Percentiles rank a stretch among this genome's conserved stretches.
phyloP scores from a whole-genome alignment of 805 yeast genomes.

The Wickerhamia fluorescens region DNA sequence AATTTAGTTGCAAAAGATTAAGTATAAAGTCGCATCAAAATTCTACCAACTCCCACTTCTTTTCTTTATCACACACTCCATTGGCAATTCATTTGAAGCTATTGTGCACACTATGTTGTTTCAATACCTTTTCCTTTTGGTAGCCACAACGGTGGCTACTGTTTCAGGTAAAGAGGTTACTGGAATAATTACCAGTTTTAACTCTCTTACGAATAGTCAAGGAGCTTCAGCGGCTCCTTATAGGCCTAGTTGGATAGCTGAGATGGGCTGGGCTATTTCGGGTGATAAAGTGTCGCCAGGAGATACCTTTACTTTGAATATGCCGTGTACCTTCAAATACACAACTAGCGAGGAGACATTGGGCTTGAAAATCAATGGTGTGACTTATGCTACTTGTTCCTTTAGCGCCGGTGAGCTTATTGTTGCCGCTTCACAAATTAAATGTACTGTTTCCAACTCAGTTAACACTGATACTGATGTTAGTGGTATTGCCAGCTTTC shows the following conservation, averaged over 20 bases:
- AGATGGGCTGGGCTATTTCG: constrained; percentile 7
- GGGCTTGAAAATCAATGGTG: constrained; percentile 5
- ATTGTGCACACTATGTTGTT: too few species aligned
- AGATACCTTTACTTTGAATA: constrained; percentile 11
- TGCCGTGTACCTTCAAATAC: constrained; percentile 12
- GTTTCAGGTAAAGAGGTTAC: too few species aligned
- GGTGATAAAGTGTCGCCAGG: constrained; percentile 7
- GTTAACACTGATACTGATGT: constrained; percentile 2
- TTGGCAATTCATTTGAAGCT: too few species aligned
- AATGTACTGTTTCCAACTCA: constrained; percentile 6
- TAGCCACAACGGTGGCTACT: too few species aligned
- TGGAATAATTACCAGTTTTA: too few species aligned
- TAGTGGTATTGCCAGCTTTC: constrained; percentile 9
- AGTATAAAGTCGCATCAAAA: too few species aligned
- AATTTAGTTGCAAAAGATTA: too few species aligned
- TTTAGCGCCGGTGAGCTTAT: constrained; percentile 7
- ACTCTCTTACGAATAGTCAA: too few species aligned
- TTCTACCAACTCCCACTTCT: too few species aligned
- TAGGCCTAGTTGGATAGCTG: constrained; percentile 9
- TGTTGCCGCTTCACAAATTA: constrained; percentile 4
- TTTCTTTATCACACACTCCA: too few species aligned
- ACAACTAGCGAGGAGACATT: constrained; percentile 5
- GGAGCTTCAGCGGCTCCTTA: too few species aligned
- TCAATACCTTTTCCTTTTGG: too few species aligned
- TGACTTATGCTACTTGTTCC: constrained; percentile 16